phyloP scores from a whole-genome alignment of 352 stramenopile species.

The Phytopythium ostracodes region DNA sequence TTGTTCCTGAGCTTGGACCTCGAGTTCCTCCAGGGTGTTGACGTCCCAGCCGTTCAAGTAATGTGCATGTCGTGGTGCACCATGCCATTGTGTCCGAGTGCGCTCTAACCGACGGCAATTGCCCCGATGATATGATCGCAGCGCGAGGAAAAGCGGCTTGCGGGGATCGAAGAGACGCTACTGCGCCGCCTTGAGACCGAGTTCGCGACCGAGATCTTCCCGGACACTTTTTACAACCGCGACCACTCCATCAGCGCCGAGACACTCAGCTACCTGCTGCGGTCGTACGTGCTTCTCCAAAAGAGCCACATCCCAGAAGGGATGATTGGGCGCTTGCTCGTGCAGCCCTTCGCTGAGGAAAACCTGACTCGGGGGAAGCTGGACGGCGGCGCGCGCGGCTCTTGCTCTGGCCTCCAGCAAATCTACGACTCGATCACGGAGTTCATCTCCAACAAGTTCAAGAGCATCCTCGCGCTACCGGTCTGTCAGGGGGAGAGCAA shows the following conservation, averaged over 20 bases:
- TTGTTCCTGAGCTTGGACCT: constrained; percentile 75
- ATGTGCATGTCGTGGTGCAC: neutral
- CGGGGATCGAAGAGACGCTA: constrained; percentile 66
- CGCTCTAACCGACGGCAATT: neutral
- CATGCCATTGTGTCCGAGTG: neutral
- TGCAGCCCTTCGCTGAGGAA: constrained; percentile 77
- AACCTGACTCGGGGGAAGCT: constrained; percentile 73
- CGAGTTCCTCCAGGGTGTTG: constrained; percentile 66
- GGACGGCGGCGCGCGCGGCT: constrained; percentile 65
- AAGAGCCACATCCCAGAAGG: constrained; percentile 77
- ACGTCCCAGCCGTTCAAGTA: constrained; percentile 71
- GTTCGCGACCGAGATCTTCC: constrained; percentile 83
- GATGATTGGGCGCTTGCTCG: constrained; percentile 73
- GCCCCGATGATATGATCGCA: constrained; percentile 15
- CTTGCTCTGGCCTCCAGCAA: constrained; percentile 64
- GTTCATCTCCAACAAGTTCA: constrained; percentile 73
- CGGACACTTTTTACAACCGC: constrained; percentile 84
- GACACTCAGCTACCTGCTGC: constrained; percentile 66
- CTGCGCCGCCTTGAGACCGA: constrained; percentile 76
- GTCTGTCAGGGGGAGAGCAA: constrained; percentile 68
- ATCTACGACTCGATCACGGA: constrained; percentile 74
- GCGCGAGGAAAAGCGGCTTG: constrained; percentile 68
- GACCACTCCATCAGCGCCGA: constrained; percentile 64
- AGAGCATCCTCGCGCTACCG: constrained; percentile 43
- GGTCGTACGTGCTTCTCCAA: constrained; percentile 72